A percentile compares a stretch with the other conserved stretches of the same genome.
Conservation (phyloP, 2,329 filamentous ascomycete species). For the Aspergillus candidus region DNA sequence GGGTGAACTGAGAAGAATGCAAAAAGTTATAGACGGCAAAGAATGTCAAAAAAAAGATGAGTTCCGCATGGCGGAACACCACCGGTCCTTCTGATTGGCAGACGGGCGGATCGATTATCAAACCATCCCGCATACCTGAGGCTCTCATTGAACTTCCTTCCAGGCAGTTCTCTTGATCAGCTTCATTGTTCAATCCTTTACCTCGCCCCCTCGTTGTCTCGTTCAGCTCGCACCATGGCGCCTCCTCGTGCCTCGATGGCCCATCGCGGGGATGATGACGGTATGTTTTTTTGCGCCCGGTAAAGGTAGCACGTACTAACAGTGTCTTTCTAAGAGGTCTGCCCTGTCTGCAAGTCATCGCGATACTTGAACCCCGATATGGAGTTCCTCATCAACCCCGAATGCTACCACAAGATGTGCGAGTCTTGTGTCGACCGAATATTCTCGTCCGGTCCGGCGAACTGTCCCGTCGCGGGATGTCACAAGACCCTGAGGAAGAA, state of each 20-base stretch:
- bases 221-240: slow-evolving; percentile 22
- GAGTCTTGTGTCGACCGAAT: slow-evolving; percentile 91
- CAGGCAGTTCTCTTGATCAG: not conserved
- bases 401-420: slow-evolving; percentile 99
- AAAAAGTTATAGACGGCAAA: slow-evolving; percentile 13
- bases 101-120: slow-evolving; percentile 14
- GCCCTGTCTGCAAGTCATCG: slow-evolving; percentile 94
- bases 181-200: not conserved
- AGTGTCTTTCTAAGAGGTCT: slow-evolving; percentile 57
- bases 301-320: slow-evolving; percentile 9
- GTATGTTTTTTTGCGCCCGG: slow-evolving; percentile 18
- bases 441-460: slow-evolving; percentile 84
- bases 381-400: slow-evolving; percentile 91
- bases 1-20: not conserved
- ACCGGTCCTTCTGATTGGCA: slow-evolving; percentile 20
- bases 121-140: slow-evolving; percentile 5
- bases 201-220: not conserved
- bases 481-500: slow-evolving; percentile 77
- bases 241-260: slow-evolving; percentile 25
- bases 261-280: slow-evolving; percentile 39
- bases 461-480: slow-evolving; percentile 87
- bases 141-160: slow-evolving; percentile 5
- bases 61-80: slow-evolving; percentile 13
- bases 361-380: slow-evolving; percentile 93
- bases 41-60: slow-evolving; percentile 13